Evolutionary conservation across 441 rosid species (phyloP), one percentile per base, ranked within the genome.

Genomic region (Pelargonium australe): DNA sequence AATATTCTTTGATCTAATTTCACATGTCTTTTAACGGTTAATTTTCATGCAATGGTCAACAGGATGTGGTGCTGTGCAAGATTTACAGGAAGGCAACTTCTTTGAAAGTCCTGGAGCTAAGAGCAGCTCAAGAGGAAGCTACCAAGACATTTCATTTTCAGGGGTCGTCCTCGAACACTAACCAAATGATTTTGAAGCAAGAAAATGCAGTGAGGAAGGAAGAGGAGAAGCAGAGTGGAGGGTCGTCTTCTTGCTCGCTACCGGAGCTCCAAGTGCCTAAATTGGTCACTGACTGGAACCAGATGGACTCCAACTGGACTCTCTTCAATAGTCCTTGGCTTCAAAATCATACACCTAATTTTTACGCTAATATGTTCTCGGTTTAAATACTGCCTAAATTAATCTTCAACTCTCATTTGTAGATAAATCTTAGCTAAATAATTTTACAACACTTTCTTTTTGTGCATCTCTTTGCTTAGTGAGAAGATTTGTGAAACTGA

Each of bases 321-420:
- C 76, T 68, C 64, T 41, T 73, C 68, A 68, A 68, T 64, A 73
- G 76, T 64, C 76, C 76, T 28, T 68, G 76, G 76, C 65, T 73
- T 7, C 76, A 68, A 13, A 68, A 13, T 64, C 19, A 68, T 19
- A 41, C 65, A 5, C 51, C 62, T 45, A 58, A 6, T 58, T 58
- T 58, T 16, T 58, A 58, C 5, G 63, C 63, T 23, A 58, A 45
- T 49, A 2, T 49, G 13, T 4, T 11, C 55, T 49, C 55, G 2
- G 16, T 49, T 49, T 49, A 25, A 25, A 25, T 25, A 25, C 31
- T 1, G 31, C 31, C 31, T 25, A 25, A 20, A 20, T 20, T 20
- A 25, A 25, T 25, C 31, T 25, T 25, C 2, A 25, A 25, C 31
- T 25, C 31, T 25, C 31, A 25, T 25, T 25, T 25, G 31, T 25